Evolutionary conservation across 208 protist genomes (phyloP).

Genomic region (Zelonia costaricensis): DNA sequence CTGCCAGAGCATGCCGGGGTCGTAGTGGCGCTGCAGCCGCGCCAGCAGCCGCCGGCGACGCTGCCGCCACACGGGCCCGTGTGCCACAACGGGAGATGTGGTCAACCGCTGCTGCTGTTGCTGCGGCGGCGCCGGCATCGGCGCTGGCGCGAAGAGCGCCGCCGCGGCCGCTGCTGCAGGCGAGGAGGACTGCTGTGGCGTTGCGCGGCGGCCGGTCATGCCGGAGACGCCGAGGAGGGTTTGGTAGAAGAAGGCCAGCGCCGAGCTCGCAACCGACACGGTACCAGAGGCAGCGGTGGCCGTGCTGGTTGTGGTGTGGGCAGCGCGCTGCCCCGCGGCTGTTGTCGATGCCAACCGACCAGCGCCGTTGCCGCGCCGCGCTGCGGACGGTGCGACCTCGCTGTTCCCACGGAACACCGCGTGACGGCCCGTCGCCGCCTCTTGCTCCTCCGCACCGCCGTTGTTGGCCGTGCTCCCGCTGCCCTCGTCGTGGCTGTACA

Average conservation of each 20-base stretch:
- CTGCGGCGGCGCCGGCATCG: not conserved
- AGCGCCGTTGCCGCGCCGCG: not conserved
- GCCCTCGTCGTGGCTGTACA: conserved; percentile 4
- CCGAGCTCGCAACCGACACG: not conserved
- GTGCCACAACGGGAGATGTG: too few relatives aligned
- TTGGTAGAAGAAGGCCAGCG: conserved; percentile 12
- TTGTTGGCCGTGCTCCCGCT: not conserved
- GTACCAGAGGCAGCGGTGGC: too few relatives aligned
- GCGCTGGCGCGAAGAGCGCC: not conserved
- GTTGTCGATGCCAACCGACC: not conserved
- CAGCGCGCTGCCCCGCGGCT: too few relatives aligned
- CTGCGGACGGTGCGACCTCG: not conserved
- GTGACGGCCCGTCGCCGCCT: too few relatives aligned
- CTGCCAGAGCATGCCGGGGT: conserved; percentile 28
- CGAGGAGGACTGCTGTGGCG: too few relatives aligned
- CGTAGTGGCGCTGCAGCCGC: conserved; percentile 26
- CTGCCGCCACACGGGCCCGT: conserved; percentile 15
- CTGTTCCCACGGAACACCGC: too few relatives aligned
- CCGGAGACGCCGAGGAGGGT: conserved; percentile 9
- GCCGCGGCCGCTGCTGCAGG: not conserved
- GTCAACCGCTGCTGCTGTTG: not conserved
- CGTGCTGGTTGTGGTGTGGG: too few relatives aligned
- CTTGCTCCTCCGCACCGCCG: too few relatives aligned
- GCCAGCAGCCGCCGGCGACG: conserved; percentile 24
- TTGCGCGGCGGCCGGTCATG: conserved; percentile 1